Base-by-base conservation (phyloP, 345 rosid species). In the Excoecaria agallocha region DNA sequence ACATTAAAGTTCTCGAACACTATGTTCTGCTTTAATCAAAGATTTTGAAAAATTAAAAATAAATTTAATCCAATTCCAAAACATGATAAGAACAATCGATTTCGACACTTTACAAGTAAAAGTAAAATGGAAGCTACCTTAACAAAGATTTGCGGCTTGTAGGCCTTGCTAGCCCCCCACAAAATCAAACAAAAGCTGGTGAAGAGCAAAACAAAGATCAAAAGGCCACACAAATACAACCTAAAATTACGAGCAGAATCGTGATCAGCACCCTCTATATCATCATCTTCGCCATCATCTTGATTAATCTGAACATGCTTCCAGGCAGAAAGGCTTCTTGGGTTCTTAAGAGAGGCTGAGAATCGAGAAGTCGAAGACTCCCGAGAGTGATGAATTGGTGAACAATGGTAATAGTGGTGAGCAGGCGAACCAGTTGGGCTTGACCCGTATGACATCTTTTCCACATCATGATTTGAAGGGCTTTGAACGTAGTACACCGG, bases 401-500 rank as follows among this genome's bases (percentile, higher is more conserved):
- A 94, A 81, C 90, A 85, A 72, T 92, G 95, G 81, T 92, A 94
- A 85, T 79, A 94, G 57, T 84, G 93, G 78, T 86, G 94, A 48
- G 90, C 65, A 0, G 98, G 98, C 1, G 98, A 94, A 12, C 82
- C 93, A 35, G 76, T 48, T 3, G 97, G 97, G 75, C 95, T 91
- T 1, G 98, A 94, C 50, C 94, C 98, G 78, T 84, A 91, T 0
- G 98, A 94, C 98, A 91, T 92, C 79, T 94, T 94, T 87, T 94
- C 97, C 12, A 71, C 91, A 80, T 92, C 98, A 72, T 89, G 93
- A 83, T 92, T 89, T n/a, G 98, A 94, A 0, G 98, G 98, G 82
- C 98, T 94, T 61, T 92, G 98, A 10, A 94, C 98, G 82, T 92
- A 92, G 88, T 92, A 94, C 24, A 91, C 74, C 5, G 93, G 92